Conservation (phyloP, 2,329 filamentous ascomycete species). For the Aspergillus sp. region DNA sequence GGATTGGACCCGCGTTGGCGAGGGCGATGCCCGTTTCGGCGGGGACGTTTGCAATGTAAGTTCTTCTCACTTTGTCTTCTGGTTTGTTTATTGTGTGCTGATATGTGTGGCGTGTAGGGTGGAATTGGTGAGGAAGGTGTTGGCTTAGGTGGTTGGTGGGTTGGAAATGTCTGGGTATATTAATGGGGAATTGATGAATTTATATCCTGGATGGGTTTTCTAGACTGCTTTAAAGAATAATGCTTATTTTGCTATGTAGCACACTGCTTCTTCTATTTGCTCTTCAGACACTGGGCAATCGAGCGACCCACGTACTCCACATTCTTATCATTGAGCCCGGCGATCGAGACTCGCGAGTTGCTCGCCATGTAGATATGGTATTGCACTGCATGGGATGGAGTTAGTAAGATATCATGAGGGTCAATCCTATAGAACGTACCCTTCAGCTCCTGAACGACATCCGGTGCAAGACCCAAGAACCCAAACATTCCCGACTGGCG, state of each 20-base stretch:
- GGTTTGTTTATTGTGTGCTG: background rate
- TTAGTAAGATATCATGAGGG: background rate
- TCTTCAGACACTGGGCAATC: constrained; percentile 21
- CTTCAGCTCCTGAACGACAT: constrained; percentile 45
- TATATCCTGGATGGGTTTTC: background rate
- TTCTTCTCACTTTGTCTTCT: background rate
- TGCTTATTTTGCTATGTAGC: too few relatives aligned
- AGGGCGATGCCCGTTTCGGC: constrained; percentile 94
- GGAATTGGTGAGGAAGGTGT: background rate
- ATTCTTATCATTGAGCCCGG: constrained; percentile 71
- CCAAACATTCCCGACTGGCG: constrained; percentile 99
- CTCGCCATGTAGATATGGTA: constrained; percentile 59
- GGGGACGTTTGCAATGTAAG: constrained; percentile 78
- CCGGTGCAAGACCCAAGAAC: constrained; percentile 58
- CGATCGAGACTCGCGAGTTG: constrained; percentile 95
- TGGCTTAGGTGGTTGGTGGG: background rate
- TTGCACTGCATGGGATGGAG: constrained; percentile 29
- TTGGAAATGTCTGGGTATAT: background rate
- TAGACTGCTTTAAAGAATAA: background rate
- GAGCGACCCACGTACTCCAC: constrained; percentile 32
- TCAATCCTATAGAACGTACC: constrained; percentile 13
- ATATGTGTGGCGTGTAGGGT: background rate
- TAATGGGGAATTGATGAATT: background rate
- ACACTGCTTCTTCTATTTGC: background rate
- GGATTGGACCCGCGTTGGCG: constrained; percentile 82